These are phyloP conservation scores for Tolypocladium ovalisporum DNA, from an alignment of 2,329 filamentous ascomycete genomes.

Conservation along the genomic window DNA sequence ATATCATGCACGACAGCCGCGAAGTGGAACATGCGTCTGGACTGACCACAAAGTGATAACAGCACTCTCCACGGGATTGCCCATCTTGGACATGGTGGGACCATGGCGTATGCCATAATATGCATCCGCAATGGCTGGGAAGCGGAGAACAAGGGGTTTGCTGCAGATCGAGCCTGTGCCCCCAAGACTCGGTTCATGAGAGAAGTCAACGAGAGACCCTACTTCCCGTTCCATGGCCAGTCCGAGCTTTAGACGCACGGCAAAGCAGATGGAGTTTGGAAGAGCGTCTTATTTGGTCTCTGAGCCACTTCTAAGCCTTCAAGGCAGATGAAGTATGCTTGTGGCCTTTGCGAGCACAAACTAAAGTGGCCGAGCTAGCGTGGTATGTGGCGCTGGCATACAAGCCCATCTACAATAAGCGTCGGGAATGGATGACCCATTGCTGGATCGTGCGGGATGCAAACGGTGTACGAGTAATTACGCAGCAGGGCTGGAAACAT, in stretches of 20 bases:
- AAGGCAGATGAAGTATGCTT: not conserved
- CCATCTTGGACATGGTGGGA: not conserved
- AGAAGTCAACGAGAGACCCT: not conserved
- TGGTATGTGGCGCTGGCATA: not conserved
- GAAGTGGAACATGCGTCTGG: not conserved
- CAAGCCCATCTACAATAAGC: not conserved
- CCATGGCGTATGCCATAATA: not conserved
- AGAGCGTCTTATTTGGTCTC: not conserved
- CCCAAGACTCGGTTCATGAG: not conserved
- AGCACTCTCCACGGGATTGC: not conserved
- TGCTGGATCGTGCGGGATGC: not conserved
- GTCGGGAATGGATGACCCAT: not conserved
- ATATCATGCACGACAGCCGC: not conserved
- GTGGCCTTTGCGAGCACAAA: not conserved
- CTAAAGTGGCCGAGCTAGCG: not conserved
- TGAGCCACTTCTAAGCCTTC: not conserved
- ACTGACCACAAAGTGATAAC: not conserved
- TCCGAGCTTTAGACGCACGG: not conserved
- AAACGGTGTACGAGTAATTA: not conserved
- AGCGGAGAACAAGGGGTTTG: not conserved
- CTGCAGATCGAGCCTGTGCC: not conserved
- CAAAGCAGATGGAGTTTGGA: not conserved
- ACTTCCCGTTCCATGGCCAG: not conserved
- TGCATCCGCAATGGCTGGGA: not conserved
- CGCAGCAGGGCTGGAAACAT: not conserved